A percentile compares a stretch with the other conserved stretches of the same genome.
Evolutionary conservation across 371 early-diverging fungal species (phyloP).

Genomic region (Apophysomyces elegans): DNA sequence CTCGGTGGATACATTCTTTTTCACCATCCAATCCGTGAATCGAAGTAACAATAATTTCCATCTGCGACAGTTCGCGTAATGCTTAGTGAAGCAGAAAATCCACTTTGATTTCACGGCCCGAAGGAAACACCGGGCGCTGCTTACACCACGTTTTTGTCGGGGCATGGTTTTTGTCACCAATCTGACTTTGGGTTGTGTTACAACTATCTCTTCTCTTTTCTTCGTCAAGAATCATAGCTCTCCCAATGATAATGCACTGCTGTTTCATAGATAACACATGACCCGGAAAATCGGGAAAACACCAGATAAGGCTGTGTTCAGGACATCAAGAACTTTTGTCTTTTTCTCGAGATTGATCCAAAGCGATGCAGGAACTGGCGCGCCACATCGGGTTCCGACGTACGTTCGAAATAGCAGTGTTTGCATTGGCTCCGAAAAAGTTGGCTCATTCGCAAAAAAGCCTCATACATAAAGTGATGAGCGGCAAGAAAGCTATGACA

Average conservation of each 20-base stretch:
- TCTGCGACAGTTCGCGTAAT: too few relatives aligned
- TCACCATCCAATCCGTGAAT: too few relatives aligned
- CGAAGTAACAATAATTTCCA: too few relatives aligned
- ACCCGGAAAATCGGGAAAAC: neutral
- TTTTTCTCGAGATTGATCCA: neutral
- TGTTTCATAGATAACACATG: neutral
- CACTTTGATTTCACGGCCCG: too few relatives aligned
- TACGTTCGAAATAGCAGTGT: neutral
- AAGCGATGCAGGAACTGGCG: too few relatives aligned
- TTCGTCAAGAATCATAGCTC: neutral
- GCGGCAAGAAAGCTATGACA: neutral
- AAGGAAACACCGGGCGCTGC: too few relatives aligned
- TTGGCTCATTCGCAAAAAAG: slow-evolving; percentile 5
- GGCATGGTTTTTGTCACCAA: too few relatives aligned
- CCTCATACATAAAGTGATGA: neutral
- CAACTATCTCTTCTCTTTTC: neutral
- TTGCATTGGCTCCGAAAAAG: slow-evolving; percentile 1
- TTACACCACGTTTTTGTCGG: too few relatives aligned
- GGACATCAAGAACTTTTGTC: neutral
- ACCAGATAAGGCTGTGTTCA: neutral
- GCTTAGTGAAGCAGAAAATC: too few relatives aligned
- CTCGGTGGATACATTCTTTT: too few relatives aligned
- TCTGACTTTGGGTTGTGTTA: too few relatives aligned
- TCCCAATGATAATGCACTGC: neutral
- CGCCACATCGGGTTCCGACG: neutral